Base-by-base conservation (phyloP, 352 stramenopile genomes). In the Globisporangium lucens region DNA sequence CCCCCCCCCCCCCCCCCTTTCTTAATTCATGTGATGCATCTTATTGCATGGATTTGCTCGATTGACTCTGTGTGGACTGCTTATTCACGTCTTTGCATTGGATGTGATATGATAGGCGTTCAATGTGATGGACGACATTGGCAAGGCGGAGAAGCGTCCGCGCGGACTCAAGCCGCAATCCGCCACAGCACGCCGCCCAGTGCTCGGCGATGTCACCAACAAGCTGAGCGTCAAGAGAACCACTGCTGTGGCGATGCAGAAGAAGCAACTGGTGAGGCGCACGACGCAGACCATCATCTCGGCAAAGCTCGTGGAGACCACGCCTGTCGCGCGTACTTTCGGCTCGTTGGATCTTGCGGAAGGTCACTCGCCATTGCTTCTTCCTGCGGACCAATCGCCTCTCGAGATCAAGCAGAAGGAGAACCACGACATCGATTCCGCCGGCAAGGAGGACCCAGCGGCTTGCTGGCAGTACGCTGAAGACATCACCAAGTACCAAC, bases 401-500 rank as follows among this genome's bases (percentile, higher is more conserved):
- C 22, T 35, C 3, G 43, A 52, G n/a, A 55, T 47, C 15, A 58
- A 79, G 29, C 72, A 76, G 30, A 72, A 78, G 17, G 68, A 71
- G 12, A 47, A 78, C 17, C 74, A 90, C 52, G 88, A 94, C 64
- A 94, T 95, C 66, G 87, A 95, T 55, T 82, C 76, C 22, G 75
- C 75, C n/a, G 83, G 93, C 71, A 90, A 83, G 70, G 59, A 83
- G 36, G 79, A 93, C 56, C 73, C 85, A 8, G 76, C 73, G 0
- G 65, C 75, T 51, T 90, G 80, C 74, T 94, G 82, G 81, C 87
- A 92, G 68, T 95, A 95, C 64, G 87, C 87, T 10, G 84, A 89
- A 52, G 87, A 94, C 61, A 90, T 95, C 60, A 90, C 86, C 38
- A 85, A 83, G 63, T 92, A 93, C 69, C 84, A 95, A 33, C 66